Evolutionary conservation across 768 basidiomycete genomes (phyloP).

Genomic region (Peribolospora kevripleyi): DNA sequence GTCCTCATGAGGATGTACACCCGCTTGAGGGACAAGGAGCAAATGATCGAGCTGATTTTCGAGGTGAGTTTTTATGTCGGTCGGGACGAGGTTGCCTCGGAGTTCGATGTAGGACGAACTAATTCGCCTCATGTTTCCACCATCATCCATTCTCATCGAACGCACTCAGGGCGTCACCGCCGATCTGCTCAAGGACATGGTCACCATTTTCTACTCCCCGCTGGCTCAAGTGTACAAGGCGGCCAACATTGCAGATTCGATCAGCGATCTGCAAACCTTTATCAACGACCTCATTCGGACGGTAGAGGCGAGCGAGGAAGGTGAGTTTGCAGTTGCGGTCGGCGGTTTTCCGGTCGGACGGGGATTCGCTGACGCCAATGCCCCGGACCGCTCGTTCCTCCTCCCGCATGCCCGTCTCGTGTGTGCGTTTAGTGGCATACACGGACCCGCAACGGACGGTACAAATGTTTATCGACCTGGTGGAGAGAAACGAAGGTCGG

Average conservation of each 20-base stretch:
- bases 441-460: slow-evolving; percentile 67
- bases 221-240: slow-evolving; percentile 92
- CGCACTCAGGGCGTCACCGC: slow-evolving; percentile 66
- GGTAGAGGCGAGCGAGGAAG: slow-evolving; percentile 69
- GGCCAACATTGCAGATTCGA: slow-evolving; percentile 82
- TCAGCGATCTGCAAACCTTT: slow-evolving; percentile 76
- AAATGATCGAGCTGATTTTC: slow-evolving; percentile 76
- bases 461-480: slow-evolving; percentile 74
- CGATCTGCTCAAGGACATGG: slow-evolving; percentile 87
- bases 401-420: slow-evolving; percentile 3
- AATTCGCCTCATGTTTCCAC: background rate
- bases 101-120: background rate
- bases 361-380: background rate
- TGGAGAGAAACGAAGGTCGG: slow-evolving; percentile 76
- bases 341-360: background rate
- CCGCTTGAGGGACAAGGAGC: slow-evolving; percentile 62
- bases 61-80: slow-evolving; percentile 33
- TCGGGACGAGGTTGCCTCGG: background rate
- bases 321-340: slow-evolving; percentile 24
- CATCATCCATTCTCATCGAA: background rate
- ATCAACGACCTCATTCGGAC: slow-evolving; percentile 85
- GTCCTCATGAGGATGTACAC: slow-evolving; percentile 56
- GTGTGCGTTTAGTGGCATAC: slow-evolving; percentile 35
- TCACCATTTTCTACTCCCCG: slow-evolving; percentile 94
- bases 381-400: background rate